These are phyloP conservation scores for Endocladia muricata DNA, from an alignment of 31 red algal species.

Conservation along the genomic window DNA sequence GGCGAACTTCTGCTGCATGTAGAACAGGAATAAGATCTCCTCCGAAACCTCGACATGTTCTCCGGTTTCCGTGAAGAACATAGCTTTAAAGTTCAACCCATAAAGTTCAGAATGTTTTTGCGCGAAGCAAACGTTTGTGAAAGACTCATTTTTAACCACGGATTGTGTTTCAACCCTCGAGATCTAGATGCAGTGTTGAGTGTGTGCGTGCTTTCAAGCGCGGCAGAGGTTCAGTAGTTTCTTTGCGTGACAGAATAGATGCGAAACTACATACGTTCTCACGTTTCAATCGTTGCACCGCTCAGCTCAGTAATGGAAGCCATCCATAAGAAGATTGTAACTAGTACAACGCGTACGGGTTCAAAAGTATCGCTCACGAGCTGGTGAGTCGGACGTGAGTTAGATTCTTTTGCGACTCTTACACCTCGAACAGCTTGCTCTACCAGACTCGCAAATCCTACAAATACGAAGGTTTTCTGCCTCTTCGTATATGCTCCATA, in stretches of 20 bases:
- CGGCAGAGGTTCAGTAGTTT: constrained; percentile 8
- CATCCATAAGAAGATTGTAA: too few species aligned
- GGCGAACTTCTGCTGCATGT: constrained; percentile 37
- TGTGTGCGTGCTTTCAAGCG: background rate
- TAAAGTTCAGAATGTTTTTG: background rate
- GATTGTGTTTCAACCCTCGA: constrained; percentile 8
- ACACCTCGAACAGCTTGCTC: too few species aligned
- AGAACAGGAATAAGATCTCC: constrained; percentile 7
- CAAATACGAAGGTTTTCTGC: too few species aligned
- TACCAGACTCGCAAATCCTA: too few species aligned
- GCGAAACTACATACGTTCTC: background rate
- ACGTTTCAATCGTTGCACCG: background rate
- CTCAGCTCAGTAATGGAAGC: background rate
- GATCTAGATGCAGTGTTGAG: constrained; percentile 6
- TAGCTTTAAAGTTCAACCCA: background rate
- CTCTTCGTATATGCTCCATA: too few species aligned
- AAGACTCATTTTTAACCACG: background rate
- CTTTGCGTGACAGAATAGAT: constrained; percentile 10
- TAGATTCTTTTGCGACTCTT: too few species aligned
- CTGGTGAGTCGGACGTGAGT: too few species aligned
- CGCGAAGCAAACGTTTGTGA: constrained; percentile 14
- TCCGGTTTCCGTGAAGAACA: background rate
- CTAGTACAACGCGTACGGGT: too few species aligned
- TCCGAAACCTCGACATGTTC: background rate
- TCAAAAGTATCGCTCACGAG: too few species aligned